These are phyloP conservation scores for Fusarium sp. DNA, from an alignment of 2,329 filamentous ascomycete genomes.

Conservation along the genomic window DNA sequence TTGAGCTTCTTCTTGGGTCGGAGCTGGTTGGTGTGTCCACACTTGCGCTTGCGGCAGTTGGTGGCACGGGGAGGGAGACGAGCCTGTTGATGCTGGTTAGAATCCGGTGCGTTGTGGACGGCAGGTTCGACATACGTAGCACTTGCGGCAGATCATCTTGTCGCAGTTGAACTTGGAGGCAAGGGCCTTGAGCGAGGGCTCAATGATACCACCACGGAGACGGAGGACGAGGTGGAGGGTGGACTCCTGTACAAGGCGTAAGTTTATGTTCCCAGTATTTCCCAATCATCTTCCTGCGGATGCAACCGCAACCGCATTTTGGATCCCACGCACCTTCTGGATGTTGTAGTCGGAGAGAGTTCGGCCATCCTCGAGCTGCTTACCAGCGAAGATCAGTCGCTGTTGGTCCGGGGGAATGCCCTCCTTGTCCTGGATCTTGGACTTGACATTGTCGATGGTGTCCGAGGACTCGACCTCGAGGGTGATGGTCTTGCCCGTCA, in stretches of 20 bases:
- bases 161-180: conserved; percentile 99
- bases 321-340: conserved; percentile 80
- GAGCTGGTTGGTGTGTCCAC: conserved; percentile 99
- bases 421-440: conserved; percentile 99
- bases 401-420: conserved; percentile 98
- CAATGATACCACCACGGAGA: conserved; percentile 99
- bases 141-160: conserved; percentile 99
- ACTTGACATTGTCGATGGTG: conserved; percentile 99
- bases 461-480: conserved; percentile 99
- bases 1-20: conserved; percentile 99
- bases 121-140: conserved; percentile 78
- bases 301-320: conserved; percentile 3
- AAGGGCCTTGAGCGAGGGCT: conserved; percentile 97
- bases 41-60: conserved; percentile 99
- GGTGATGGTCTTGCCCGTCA: conserved; percentile 99
- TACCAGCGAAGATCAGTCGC: conserved; percentile 98
- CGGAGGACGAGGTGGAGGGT: conserved; percentile 98
- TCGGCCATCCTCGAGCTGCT: conserved; percentile 98
- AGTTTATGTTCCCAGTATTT: conserved; percentile 38
- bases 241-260: conserved; percentile 75
- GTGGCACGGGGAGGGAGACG: conserved; percentile 97
- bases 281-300: not conserved
- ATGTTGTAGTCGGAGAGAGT: conserved; percentile 99
- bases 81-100: conserved; percentile 55
- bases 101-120: not conserved